phyloP scores from a whole-genome alignment of 1,284 basidiomycete genomes.

The Phaffia rhodozyma region DNA sequence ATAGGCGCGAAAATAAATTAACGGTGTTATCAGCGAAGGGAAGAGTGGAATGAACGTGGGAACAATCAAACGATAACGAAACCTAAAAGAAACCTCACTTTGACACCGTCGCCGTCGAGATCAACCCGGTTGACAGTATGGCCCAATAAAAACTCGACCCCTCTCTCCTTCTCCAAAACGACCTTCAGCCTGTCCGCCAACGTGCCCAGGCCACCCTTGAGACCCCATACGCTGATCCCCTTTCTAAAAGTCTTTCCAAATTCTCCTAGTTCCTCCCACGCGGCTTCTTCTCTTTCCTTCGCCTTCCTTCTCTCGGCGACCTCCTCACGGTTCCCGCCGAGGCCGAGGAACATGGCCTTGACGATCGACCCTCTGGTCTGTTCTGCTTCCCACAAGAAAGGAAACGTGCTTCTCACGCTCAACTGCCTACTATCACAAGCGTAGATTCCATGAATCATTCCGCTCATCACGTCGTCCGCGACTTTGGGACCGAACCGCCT shows the following conservation, averaged over 20 bases:
- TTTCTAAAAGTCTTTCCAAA: conserved; percentile 44
- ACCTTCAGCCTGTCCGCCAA: conserved; percentile 49
- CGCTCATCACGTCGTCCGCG: conserved; percentile 63
- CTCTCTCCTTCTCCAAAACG: conserved; percentile 40
- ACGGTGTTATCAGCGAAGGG: background rate
- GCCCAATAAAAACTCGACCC: conserved; percentile 49
- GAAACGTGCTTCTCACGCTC: conserved; percentile 66
- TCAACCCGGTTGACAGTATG: conserved; percentile 38
- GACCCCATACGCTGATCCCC: conserved; percentile 61
- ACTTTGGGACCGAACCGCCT: conserved; percentile 62
- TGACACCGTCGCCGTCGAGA: conserved; percentile 30
- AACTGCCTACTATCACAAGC: conserved; percentile 67
- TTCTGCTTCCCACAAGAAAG: conserved; percentile 57
- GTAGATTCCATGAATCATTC: conserved; percentile 86
- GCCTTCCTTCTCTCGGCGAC: conserved; percentile 13
- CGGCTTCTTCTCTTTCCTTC: conserved; percentile 22
- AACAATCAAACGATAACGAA: background rate
- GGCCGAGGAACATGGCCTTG: conserved; percentile 47
- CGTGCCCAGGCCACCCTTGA: conserved; percentile 61
- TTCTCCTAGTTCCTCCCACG: conserved; percentile 43
- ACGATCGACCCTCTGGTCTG: conserved; percentile 55
- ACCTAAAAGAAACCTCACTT: conserved; percentile 18
- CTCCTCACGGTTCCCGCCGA: conserved; percentile 22
- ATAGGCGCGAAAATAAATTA: no score
- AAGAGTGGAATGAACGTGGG: background rate